These are phyloP conservation scores for Ophiosphaerella korrae DNA, from an alignment of 2,329 filamentous ascomycete genomes.

Conservation along the genomic window DNA sequence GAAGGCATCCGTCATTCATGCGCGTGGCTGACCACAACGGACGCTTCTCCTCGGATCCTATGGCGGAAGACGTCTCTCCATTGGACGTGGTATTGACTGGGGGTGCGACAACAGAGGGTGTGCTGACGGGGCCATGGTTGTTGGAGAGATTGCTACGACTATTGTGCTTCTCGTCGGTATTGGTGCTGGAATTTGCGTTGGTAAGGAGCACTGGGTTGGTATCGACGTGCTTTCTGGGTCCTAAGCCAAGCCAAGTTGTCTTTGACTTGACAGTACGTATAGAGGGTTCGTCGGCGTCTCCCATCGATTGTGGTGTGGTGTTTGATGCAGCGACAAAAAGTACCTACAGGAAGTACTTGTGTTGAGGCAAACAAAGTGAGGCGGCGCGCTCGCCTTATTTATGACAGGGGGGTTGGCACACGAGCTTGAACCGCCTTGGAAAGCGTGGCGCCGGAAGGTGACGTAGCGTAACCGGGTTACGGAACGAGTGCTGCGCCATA, in stretches of 20 bases:
- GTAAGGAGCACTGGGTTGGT: conserved; percentile 38
- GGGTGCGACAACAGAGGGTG: conserved; percentile 40
- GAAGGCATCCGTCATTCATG: conserved; percentile 56
- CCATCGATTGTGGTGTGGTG: conserved; percentile 53
- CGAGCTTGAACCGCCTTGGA: conserved; percentile 15
- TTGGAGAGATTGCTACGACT: conserved; percentile 6
- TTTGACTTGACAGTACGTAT: conserved; percentile 59
- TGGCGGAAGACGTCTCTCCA: conserved; percentile 59
- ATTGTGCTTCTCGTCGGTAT: conserved; percentile 30
- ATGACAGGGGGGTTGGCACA: neutral
- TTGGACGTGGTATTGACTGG: conserved; percentile 54
- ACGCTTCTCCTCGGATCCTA: conserved; percentile 51
- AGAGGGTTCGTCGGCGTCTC: conserved; percentile 59
- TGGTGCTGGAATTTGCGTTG: conserved; percentile 24
- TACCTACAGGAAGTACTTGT: too few relatives aligned
- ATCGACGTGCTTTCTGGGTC: conserved; percentile 41
- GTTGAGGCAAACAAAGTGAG: too few relatives aligned
- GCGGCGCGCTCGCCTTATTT: too few relatives aligned
- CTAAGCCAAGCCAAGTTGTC: conserved; percentile 53
- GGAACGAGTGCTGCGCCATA: conserved; percentile 3
- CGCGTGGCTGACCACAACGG: conserved; percentile 52
- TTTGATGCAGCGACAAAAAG: neutral
- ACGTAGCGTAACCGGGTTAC: conserved; percentile 8
- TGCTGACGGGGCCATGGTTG: conserved; percentile 36
- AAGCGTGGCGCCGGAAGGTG: conserved; percentile 5